Evolutionary conservation across 2,329 filamentous ascomycete genomes (phyloP), one percentile per base, ranked within the genome.

Genomic region (Verticillium nubilum): DNA sequence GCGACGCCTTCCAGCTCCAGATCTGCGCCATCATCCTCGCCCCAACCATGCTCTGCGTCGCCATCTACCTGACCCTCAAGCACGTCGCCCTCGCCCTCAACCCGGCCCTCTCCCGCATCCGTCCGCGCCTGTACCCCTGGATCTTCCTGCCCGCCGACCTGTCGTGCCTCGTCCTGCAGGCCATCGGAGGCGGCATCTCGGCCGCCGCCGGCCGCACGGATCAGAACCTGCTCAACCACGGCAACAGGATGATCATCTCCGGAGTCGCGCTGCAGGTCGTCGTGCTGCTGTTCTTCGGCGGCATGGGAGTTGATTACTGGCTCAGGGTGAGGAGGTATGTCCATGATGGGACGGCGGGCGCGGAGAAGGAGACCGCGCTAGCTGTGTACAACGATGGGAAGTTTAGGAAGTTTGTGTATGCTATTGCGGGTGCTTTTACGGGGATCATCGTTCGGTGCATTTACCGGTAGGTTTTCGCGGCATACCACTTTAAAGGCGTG

Each of bases 61-160:
- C 78, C 67, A 81, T 88, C 70, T 88, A 88, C 74, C 79, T 88
- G 27, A 86, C 82, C 3, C 80, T 88, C 61, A 85, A 86, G 70
- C 84, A 86, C 74, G 70, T 84, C 64, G 77, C 80, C 60, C 72
- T 82, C 33, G 71, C 76, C 54, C 74, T 84, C 62, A 76, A 74
- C 70, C 77, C 82, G 9, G 52, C 64, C 37, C 73, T 83, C 58
- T 84, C 82, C n/a, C 78, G 80, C 63, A 66, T 86, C 59, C 74
- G 74, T 3, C 78, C 83, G 19, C 71, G 69, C n/a, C 75, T 76
- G 64, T 85, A 83, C 69, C 83, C 83, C 4, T 75, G 78, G 66
- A 72, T 85, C 72, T 86, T 86, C 72, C 79, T 85, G n/a, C 80
- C 81, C 58, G 80, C 80, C 69, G 84, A 86, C 69, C 71, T 86